Base-by-base conservation (phyloP, 768 basidiomycete genomes). In the Amanita pallidorosea region DNA sequence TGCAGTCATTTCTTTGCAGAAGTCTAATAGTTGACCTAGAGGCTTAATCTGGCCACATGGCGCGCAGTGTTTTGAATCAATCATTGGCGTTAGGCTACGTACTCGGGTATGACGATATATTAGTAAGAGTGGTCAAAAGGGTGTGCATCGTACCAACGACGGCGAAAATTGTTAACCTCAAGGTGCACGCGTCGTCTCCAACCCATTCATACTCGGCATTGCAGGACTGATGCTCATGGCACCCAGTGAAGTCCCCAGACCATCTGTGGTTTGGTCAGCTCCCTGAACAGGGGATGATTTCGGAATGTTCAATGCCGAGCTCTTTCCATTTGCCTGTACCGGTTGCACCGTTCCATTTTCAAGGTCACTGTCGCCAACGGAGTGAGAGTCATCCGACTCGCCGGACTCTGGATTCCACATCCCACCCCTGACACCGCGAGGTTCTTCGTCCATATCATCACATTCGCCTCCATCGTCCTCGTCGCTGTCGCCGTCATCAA, bases 181-280 rank as follows among this genome's bases (percentile, higher is more conserved):
- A 12, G 15, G 15, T 27, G 23, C 23, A 29, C 22, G n/a, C n/a
- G 15, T 31, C n/a, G 25, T 27, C 25, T 44, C 43, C 7, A 36
- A 5, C n/a, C n/a, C 9, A n/a, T 48, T 23, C 25, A 48, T 47
- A 15, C 25, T 37, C 9, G 36, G 47, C 34, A 27, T 42, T 15
- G 60, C 63, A 33, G 88, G 88, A 57, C 88, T 90, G 56, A 91
- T 91, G 57, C 85, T 90, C 88, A 91, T 89, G 29, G 78, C 81
- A 7, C 76, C 84, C 55, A 91, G 77, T 3, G 84, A 86, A 55
- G 70, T 70, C 7, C 81, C 84, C 5, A 90, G 70, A 3, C 72
- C 76, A 23, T 70, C 70, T n/a, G 76, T 71, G 47, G 74, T 73
- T 8, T 62, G 63, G 13, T 58, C 60, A 33, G 35, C 42, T 17